Evolutionary conservation across 805 yeast species (phyloP).

Genomic region (Geotrichum ghanense): DNA sequence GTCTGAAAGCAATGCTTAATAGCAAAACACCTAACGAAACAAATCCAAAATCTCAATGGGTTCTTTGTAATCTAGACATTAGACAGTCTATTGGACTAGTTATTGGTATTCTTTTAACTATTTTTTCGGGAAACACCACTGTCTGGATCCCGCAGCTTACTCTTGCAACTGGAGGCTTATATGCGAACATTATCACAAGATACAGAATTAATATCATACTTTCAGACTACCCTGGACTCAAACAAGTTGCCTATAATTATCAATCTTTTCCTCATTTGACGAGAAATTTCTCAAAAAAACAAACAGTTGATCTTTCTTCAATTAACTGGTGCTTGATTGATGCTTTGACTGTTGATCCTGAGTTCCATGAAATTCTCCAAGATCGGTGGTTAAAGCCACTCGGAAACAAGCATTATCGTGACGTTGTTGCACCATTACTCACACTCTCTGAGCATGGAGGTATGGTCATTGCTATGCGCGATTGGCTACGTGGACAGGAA

Average conservation of each 20-base stretch:
- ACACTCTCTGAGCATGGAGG: slow-evolving; percentile 94
- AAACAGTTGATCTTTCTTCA: slow-evolving; percentile 63
- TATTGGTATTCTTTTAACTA: slow-evolving; percentile 65
- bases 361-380: slow-evolving; percentile 76
- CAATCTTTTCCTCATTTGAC: slow-evolving; percentile 82
- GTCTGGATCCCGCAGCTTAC: slow-evolving; percentile 69
- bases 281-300: slow-evolving; percentile 63
- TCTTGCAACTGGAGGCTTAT: slow-evolving; percentile 73
- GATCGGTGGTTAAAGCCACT: slow-evolving; percentile 85
- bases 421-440: slow-evolving; percentile 77
- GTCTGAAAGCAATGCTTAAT: slow-evolving; percentile 55
- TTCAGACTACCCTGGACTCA: slow-evolving; percentile 80
- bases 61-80: slow-evolving; percentile 55
- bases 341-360: slow-evolving; percentile 84
- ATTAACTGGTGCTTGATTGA: slow-evolving; percentile 86
- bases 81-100: slow-evolving; percentile 80
- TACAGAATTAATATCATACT: slow-evolving; percentile 62
- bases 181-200: slow-evolving; percentile 67
- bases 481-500: slow-evolving; percentile 71
- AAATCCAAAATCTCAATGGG: slow-evolving; percentile 29
- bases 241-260: slow-evolving; percentile 85
- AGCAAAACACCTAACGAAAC: slow-evolving; percentile 31
- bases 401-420: slow-evolving; percentile 68
- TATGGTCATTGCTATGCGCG: slow-evolving; percentile 82
- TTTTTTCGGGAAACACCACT: slow-evolving; percentile 73